A percentile compares a stretch with the other conserved stretches of the same genome.
Evolutionary conservation across 2,329 filamentous ascomycete genomes (phyloP).

Genomic region (Nigrospora oryzae): DNA sequence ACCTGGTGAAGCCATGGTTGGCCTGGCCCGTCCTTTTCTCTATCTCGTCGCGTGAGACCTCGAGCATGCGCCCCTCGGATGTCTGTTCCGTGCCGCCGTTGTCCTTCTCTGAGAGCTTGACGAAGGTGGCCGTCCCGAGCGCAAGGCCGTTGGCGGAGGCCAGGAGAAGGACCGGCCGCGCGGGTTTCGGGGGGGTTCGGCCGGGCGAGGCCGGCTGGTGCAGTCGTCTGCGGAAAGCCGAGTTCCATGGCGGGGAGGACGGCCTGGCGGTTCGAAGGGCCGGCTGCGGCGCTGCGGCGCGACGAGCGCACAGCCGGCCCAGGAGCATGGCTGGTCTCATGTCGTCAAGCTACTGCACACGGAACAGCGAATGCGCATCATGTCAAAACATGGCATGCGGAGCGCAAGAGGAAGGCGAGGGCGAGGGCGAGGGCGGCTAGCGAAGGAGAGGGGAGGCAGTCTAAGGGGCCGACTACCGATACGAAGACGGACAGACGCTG

Average conservation of each 20-base stretch:
- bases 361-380: too few relatives aligned
- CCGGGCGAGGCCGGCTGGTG: slow-evolving; percentile 3
- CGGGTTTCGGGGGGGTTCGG: slow-evolving; percentile 15
- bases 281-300: slow-evolving; percentile 5
- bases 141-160: slow-evolving; percentile 28
- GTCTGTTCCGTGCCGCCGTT: slow-evolving; percentile 49
- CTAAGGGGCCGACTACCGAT: too few relatives aligned
- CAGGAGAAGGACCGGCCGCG: slow-evolving; percentile 20
- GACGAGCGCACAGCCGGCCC: slow-evolving; percentile 35
- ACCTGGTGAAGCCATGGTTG: slow-evolving; percentile 47
- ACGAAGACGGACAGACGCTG: too few relatives aligned
- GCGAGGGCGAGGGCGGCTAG: too few relatives aligned
- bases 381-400: too few relatives aligned
- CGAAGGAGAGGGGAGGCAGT: too few relatives aligned
- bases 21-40: slow-evolving; percentile 57
- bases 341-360: slow-evolving; percentile 13
- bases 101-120: slow-evolving; percentile 48
- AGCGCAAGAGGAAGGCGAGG: too few relatives aligned
- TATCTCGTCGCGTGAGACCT: slow-evolving; percentile 71
- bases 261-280: not conserved
- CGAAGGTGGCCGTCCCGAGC: slow-evolving; percentile 48
- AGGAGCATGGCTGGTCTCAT: slow-evolving; percentile 37
- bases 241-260: slow-evolving; percentile 7
- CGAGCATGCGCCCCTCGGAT: slow-evolving; percentile 78
- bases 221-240: slow-evolving; percentile 8